A percentile compares a stretch with the other conserved stretches of the same genome.
These are phyloP conservation scores for Xylaria scruposa DNA, from an alignment of 495 filamentous ascomycete species.

Conservation along the genomic window DNA sequence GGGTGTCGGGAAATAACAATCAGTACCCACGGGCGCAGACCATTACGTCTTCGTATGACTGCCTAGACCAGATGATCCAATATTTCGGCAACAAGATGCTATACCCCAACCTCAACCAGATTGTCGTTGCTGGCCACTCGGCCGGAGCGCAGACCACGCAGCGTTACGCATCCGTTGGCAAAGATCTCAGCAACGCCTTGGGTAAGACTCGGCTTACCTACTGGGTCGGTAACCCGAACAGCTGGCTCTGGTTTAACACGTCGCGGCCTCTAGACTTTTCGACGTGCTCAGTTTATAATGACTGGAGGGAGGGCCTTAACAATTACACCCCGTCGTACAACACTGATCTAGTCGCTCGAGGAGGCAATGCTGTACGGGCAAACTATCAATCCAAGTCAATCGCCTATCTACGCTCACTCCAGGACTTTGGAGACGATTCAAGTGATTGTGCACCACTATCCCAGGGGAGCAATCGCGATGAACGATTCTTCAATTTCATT, in stretches of 20 bases:
- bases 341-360: background rate
- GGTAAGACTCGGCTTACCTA: background rate
- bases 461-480: background rate
- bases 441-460: background rate
- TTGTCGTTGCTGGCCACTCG: slow-evolving; percentile 5
- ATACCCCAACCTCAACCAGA: slow-evolving; percentile 1
- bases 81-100: slow-evolving; percentile 1
- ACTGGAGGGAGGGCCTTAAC: background rate
- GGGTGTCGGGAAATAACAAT: background rate
- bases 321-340: slow-evolving; percentile 1
- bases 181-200: background rate
- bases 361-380: background rate
- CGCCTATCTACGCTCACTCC: background rate
- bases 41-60: background rate
- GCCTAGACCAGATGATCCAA: slow-evolving; percentile 5
- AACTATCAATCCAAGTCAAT: slow-evolving; percentile 2
- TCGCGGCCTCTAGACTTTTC: background rate
- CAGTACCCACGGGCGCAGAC: background rate
- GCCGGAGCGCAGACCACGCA: background rate
- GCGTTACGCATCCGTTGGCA: slow-evolving; percentile 2
- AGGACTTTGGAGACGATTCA: background rate
- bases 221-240: background rate
- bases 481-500: slow-evolving; percentile 7
- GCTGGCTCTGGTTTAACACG: slow-evolving; percentile 1
- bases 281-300: background rate